These are phyloP conservation scores for Acanthamoeba sp. DNA, from an alignment of 208 protist genomes.

Conservation along the genomic window DNA sequence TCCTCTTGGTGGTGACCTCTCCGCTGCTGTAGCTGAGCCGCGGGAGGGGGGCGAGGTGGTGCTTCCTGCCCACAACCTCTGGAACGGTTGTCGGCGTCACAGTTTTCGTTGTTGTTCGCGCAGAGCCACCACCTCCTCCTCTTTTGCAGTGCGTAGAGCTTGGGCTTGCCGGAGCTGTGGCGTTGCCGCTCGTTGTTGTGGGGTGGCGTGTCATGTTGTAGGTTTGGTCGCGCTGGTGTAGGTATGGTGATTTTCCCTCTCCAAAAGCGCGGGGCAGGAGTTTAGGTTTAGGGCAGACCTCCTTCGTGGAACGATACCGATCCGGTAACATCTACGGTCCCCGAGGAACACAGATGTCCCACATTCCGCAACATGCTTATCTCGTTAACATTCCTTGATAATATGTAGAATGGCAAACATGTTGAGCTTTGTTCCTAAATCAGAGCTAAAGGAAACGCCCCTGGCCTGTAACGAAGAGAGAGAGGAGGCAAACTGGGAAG, in stretches of 20 bases:
- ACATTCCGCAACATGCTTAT: no score
- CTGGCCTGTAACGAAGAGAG: no score
- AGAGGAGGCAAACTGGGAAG: neutral
- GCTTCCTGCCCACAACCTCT: no score
- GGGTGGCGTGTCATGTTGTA: neutral
- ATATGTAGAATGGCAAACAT: no score
- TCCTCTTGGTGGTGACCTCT: neutral
- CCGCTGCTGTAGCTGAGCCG: neutral
- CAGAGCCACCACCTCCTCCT: no score
- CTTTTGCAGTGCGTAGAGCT: neutral
- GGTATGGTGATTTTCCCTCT: neutral
- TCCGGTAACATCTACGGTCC: neutral
- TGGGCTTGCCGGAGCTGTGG: neutral
- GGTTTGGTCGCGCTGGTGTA: neutral
- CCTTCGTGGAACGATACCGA: neutral
- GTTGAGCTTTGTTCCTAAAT: no score
- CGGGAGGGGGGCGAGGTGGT: neutral
- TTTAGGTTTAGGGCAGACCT: no score
- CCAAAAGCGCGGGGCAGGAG: no score
- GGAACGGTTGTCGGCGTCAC: no score
- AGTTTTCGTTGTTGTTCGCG: neutral
- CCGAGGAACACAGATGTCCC: neutral
- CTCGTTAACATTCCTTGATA: no score
- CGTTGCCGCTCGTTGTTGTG: no score
- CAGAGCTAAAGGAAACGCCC: no score